Evolutionary conservation across 2,329 filamentous ascomycete genomes (phyloP).

Genomic region (Incumbomyces lentus): DNA sequence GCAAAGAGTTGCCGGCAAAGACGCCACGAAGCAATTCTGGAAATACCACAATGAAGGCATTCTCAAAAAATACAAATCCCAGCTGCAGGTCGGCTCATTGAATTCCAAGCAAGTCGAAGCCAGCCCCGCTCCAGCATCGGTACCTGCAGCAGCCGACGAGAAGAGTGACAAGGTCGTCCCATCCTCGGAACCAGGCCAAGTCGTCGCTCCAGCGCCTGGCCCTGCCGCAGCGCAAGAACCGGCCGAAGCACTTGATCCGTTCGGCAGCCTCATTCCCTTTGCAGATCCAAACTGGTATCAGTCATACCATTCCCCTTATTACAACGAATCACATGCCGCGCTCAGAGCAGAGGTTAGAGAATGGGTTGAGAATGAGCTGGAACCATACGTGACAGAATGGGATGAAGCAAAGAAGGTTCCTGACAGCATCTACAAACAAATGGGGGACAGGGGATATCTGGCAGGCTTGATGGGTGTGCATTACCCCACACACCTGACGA

Average conservation of each 20-base stretch:
- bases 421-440: constrained; percentile 82
- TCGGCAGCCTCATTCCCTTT: constrained; percentile 72
- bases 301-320: constrained; percentile 93
- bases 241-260: constrained; percentile 69
- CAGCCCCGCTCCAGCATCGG: constrained; percentile 35
- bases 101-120: constrained; percentile 66
- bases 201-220: constrained; percentile 32
- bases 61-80: constrained; percentile 51
- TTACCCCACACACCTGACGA: constrained; percentile 66
- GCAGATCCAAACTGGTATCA: constrained; percentile 93
- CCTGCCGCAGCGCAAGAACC: constrained; percentile 40
- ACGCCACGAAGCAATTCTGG: constrained; percentile 60
- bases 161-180: constrained; percentile 46
- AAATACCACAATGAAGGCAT: constrained; percentile 53
- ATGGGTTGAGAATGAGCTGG: constrained; percentile 83
- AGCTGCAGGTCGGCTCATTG: constrained; percentile 60
- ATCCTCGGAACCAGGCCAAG: constrained; percentile 48
- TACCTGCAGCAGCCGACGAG: constrained; percentile 34
- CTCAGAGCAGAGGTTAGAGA: constrained; percentile 82
- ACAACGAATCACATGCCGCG: constrained; percentile 84
- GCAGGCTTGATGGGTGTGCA: constrained; percentile 72
- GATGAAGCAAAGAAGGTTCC: constrained; percentile 90
- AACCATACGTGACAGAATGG: constrained; percentile 90
- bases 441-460: constrained; percentile 86
- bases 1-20: constrained; percentile 54